These are phyloP conservation scores for Sphaerulina vaccinii DNA, from an alignment of 2,329 filamentous ascomycete species.

Conservation along the genomic window DNA sequence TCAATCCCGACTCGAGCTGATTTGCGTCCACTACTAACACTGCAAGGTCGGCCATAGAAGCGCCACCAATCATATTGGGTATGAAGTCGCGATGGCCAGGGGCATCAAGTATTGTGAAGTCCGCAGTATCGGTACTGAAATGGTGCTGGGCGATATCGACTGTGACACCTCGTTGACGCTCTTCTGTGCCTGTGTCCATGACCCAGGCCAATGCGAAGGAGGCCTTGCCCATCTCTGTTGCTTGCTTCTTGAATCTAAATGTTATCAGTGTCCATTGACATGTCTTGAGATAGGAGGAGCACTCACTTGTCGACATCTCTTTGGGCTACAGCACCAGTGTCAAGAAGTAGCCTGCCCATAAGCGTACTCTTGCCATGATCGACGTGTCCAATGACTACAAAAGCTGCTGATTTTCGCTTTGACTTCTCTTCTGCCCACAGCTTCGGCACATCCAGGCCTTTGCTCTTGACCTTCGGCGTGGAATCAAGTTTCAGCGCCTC, in stretches of 20 bases:
- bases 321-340: conserved; percentile 84
- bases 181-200: conserved; percentile 86
- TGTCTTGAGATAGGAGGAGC: not conserved
- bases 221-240: conserved; percentile 86
- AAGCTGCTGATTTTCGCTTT: conserved; percentile 33
- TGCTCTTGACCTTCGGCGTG: conserved; percentile 56
- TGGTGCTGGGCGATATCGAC: conserved; percentile 95
- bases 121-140: conserved; percentile 83
- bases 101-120: conserved; percentile 92
- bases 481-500: conserved; percentile 32
- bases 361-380: conserved; percentile 97
- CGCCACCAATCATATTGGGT: conserved; percentile 97
- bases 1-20: conserved; percentile 89
- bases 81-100: conserved; percentile 95
- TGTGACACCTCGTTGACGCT: conserved; percentile 85
- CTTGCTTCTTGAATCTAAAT: conserved; percentile 60
- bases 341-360: conserved; percentile 90
- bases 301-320: conserved; percentile 72
- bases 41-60: conserved; percentile 92
- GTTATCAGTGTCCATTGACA: conserved; percentile 6
- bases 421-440: conserved; percentile 30
- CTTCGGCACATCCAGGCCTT: conserved; percentile 72
- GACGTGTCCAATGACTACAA: conserved; percentile 69
- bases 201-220: conserved; percentile 98
- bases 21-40: conserved; percentile 93